phyloP scores from a whole-genome alignment of 2,329 filamentous ascomycete genomes.

The Penicillium sp. region DNA sequence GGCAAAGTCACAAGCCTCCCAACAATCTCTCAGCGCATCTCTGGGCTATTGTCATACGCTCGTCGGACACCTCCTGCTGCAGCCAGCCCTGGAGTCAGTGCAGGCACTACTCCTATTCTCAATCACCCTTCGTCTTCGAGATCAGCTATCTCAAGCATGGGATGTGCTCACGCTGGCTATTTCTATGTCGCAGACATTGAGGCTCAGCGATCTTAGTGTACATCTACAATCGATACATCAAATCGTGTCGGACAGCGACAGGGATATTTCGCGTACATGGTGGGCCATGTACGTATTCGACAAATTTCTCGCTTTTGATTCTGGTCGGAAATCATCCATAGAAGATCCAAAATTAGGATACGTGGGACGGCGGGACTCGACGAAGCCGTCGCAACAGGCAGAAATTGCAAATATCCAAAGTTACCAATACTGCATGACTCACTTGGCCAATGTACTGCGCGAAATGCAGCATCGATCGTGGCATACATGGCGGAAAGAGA shows the following conservation, averaged over 20 bases:
- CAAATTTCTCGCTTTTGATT: not conserved
- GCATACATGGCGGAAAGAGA: constrained; percentile 7
- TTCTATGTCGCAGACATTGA: constrained; percentile 8
- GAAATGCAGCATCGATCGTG: constrained; percentile 8
- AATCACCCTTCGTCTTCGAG: constrained; percentile 6
- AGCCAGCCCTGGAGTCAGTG: not conserved
- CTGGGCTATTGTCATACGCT: not conserved
- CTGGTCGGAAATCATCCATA: not conserved
- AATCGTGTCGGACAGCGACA: not conserved
- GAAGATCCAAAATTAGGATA: not conserved
- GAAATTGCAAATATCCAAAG: not conserved
- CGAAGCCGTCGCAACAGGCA: not conserved
- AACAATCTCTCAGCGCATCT: not conserved
- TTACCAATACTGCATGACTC: not conserved
- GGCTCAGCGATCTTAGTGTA: not conserved
- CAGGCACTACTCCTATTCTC: not conserved
- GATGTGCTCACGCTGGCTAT: constrained; percentile 7
- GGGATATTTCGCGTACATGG: not conserved
- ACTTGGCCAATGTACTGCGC: constrained; percentile 1
- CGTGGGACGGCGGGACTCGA: not conserved
- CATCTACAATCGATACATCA: not conserved
- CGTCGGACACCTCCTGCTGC: not conserved
- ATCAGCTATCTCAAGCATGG: constrained; percentile 10
- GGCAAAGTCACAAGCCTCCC: not conserved
- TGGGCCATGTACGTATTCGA: not conserved